Percentiles rank a stretch among this genome's conserved stretches.
phyloP scores from a whole-genome alignment of 345 rosid species.

The Heritiera fomes region DNA sequence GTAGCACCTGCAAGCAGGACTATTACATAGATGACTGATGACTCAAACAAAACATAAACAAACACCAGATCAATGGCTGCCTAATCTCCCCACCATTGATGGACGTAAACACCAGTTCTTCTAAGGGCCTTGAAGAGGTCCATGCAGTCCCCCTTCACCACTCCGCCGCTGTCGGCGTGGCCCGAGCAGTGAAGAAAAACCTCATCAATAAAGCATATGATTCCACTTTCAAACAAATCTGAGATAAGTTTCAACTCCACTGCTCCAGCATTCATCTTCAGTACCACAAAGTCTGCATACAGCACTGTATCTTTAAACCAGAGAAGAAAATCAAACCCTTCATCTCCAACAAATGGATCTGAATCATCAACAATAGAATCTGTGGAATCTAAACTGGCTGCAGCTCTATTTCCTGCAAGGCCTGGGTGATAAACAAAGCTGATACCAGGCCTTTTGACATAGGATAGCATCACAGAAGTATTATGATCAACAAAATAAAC shows the following conservation, averaged over 20 bases:
- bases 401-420: constrained; percentile 40
- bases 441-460: constrained; percentile 65
- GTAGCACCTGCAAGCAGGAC: constrained; percentile 4
- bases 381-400: constrained; percentile 18
- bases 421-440: constrained; percentile 83
- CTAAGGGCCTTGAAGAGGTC: constrained; percentile 63
- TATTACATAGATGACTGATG: not conserved
- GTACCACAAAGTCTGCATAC: constrained; percentile 68
- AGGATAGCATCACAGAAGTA: constrained; percentile 66
- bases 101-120: constrained; percentile 72
- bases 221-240: constrained; percentile 60
- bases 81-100: constrained; percentile 80
- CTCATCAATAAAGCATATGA: constrained; percentile 77
- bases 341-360: constrained; percentile 54
- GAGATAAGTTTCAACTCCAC: constrained; percentile 59
- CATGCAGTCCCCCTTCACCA: constrained; percentile 43
- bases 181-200: constrained; percentile 66
- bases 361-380: constrained; percentile 35
- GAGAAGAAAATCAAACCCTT: constrained; percentile 63
- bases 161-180: constrained; percentile 29
- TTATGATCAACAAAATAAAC: constrained; percentile 79
- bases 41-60: not conserved
- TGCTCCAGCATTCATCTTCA: constrained; percentile 73
- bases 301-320: constrained; percentile 82
- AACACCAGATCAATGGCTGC: constrained; percentile 14